Evolutionary conservation across 2,329 filamentous ascomycete species (phyloP).

Genomic region (Rhexocercosporidium sp.): DNA sequence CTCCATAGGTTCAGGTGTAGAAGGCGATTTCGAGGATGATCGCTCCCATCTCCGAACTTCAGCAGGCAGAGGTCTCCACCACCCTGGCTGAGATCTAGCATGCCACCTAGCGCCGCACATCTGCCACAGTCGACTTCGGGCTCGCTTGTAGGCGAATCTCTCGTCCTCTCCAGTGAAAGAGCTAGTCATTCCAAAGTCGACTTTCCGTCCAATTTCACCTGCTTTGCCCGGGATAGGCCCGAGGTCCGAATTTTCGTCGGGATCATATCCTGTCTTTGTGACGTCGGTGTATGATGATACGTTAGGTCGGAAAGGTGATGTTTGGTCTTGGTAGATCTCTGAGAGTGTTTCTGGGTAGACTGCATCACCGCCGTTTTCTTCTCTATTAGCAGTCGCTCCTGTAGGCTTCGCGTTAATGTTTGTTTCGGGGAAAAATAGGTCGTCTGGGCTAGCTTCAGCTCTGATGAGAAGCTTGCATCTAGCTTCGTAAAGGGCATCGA

Average conservation of each 20-base stretch:
- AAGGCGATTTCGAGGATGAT: background rate
- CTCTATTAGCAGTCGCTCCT: conserved; percentile 45
- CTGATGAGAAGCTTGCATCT: conserved; percentile 75
- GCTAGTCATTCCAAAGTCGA: conserved; percentile 69
- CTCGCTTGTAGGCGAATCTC: conserved; percentile 79
- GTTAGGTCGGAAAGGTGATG: conserved; percentile 80
- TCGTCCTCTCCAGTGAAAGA: conserved; percentile 83
- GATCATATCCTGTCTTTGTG: conserved; percentile 55
- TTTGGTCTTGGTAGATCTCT: conserved; percentile 80
- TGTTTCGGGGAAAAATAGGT: conserved; percentile 76
- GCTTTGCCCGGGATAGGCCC: conserved; percentile 43
- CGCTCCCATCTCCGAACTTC: conserved; percentile 72
- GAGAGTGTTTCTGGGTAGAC: conserved; percentile 69
- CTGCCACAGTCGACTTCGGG: conserved; percentile 80
- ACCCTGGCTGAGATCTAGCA: conserved; percentile 60
- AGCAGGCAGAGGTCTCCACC: conserved; percentile 70
- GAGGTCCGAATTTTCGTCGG: conserved; percentile 63
- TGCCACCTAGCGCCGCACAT: conserved; percentile 79
- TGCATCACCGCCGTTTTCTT: conserved; percentile 51
- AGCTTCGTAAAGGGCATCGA: conserved; percentile 84
- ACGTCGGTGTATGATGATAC: conserved; percentile 66
- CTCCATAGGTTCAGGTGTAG: background rate
- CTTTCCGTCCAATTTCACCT: conserved; percentile 45
- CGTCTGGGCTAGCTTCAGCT: conserved; percentile 71
- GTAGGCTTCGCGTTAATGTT: conserved; percentile 24